phyloP scores from a whole-genome alignment of 1,284 basidiomycete species.

The Entoloma clypeatum region DNA sequence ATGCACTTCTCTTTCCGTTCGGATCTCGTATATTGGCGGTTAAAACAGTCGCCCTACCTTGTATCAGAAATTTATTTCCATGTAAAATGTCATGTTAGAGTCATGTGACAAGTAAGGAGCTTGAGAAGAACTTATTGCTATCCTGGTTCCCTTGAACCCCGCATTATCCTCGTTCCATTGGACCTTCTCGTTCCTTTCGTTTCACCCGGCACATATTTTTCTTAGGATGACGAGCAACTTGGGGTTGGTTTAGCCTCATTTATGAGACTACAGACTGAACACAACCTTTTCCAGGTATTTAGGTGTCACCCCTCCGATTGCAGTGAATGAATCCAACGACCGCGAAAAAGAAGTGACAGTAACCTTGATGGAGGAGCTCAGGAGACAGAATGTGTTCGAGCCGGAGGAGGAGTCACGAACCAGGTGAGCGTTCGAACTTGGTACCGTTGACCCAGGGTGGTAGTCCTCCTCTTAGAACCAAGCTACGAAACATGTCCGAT shows the following conservation, averaged over 20 bases:
- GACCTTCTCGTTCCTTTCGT: too few relatives aligned
- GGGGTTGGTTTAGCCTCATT: conserved; percentile 25
- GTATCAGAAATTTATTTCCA: too few relatives aligned
- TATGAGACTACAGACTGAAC: not conserved
- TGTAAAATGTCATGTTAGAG: too few relatives aligned
- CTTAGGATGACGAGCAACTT: conserved; percentile 38
- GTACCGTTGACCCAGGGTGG: conserved; percentile 12
- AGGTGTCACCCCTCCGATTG: conserved; percentile 90
- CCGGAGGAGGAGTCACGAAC: conserved; percentile 84
- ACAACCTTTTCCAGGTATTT: conserved; percentile 46
- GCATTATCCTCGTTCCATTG: too few relatives aligned
- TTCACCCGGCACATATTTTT: too few relatives aligned
- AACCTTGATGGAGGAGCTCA: conserved; percentile 86
- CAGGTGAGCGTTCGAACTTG: conserved; percentile 55
- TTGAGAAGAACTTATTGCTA: too few relatives aligned
- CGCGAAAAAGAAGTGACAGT: conserved; percentile 80
- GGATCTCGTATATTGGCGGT: too few relatives aligned
- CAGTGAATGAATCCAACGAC: conserved; percentile 69
- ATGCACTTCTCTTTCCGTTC: too few relatives aligned
- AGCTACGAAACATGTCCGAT: too few relatives aligned
- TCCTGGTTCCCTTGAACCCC: too few relatives aligned
- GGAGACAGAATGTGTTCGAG: conserved; percentile 86
- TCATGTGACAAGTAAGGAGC: too few relatives aligned
- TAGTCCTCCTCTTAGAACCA: conserved; percentile 10
- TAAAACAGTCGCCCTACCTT: too few relatives aligned